These are phyloP conservation scores for Syncephalastrum contaminatum DNA, from an alignment of 371 early-diverging fungal species.

Conservation along the genomic window DNA sequence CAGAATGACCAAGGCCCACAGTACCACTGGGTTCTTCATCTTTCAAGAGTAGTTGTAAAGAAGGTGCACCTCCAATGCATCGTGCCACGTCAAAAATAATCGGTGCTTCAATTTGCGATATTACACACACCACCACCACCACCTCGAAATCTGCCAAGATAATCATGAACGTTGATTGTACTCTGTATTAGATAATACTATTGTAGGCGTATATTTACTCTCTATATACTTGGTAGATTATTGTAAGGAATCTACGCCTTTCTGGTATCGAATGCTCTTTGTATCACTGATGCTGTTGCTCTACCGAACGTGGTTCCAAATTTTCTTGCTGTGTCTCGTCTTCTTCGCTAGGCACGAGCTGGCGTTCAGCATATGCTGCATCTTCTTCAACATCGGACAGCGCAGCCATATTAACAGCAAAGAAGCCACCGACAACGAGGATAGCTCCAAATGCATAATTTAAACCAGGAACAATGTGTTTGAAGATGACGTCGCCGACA, in stretches of 20 bases:
- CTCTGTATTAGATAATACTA: too few relatives aligned
- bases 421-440: conserved; percentile 68
- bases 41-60: not conserved
- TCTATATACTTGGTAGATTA: too few relatives aligned
- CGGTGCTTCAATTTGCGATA: not conserved
- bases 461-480: conserved; percentile 51
- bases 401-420: conserved; percentile 58
- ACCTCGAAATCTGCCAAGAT: too few relatives aligned
- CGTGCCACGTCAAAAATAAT: conserved; percentile 7
- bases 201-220: too few relatives aligned
- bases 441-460: conserved; percentile 70
- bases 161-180: too few relatives aligned
- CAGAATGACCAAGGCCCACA: conserved; percentile 15
- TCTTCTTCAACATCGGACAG: conserved; percentile 37
- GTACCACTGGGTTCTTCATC: conserved; percentile 18
- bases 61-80: not conserved
- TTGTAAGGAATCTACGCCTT: too few relatives aligned
- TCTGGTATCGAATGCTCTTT: too few relatives aligned
- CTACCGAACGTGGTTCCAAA: too few relatives aligned
- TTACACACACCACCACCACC: too few relatives aligned
- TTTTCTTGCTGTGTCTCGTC: not conserved
- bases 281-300: too few relatives aligned
- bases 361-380: conserved; percentile 8
- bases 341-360: conserved; percentile 10
- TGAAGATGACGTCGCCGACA: conserved; percentile 70